Evolutionary conservation across 2,329 filamentous ascomycete genomes (phyloP), one percentile per base, ranked within the genome.

Genomic region (Nemania diffusa): DNA sequence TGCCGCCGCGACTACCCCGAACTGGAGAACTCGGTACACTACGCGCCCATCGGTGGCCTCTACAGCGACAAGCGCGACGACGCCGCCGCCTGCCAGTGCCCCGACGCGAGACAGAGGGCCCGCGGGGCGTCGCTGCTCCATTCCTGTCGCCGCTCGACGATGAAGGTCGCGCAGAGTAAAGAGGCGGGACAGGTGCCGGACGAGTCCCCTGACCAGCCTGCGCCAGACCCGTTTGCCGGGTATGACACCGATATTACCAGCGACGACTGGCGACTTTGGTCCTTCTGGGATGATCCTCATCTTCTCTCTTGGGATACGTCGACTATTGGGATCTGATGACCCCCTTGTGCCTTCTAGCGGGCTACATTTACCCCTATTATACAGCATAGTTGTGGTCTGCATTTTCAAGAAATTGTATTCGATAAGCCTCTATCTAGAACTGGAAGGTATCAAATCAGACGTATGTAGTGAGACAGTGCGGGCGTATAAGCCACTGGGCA

Each of bases 241-340:
- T 59, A 44, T 15, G 59, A 65, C 29, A 29, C 62, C 2, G 68
- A 63, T 15, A 32, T 62, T 7, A 60, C 58, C 11, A 59, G 57
- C 8, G 65, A 68, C 17, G 68, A 70, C 37, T 70, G 68, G 68
- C 57, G 68, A 5, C 27, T 70, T 2, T 70, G 68, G 62, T 70
- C 68, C 6, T 70, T 70, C 52, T 70, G 68, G 68, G 68, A 70
- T 13, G 68, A 70, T 44, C 68, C 68, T 17, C 65, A 70, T 59
- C 62, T 70, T 2, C 59, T 65, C 5, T 68, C 65, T 15, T 70
- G 65, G 65, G 68, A 70, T 57, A 56, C 62, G 2, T 68, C 68
- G 40, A 50, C 65, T 5, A 65, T 70, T 40, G 68, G 62, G 26
- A 65, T 63, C 44, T 70, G n/a, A 27, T 57, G 51, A 46, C 15